A percentile compares a stretch with the other conserved stretches of the same genome.
These are phyloP conservation scores for Linnemannia hyalina DNA, from an alignment of 192 early-diverging fungal genomes.

Conservation along the genomic window DNA sequence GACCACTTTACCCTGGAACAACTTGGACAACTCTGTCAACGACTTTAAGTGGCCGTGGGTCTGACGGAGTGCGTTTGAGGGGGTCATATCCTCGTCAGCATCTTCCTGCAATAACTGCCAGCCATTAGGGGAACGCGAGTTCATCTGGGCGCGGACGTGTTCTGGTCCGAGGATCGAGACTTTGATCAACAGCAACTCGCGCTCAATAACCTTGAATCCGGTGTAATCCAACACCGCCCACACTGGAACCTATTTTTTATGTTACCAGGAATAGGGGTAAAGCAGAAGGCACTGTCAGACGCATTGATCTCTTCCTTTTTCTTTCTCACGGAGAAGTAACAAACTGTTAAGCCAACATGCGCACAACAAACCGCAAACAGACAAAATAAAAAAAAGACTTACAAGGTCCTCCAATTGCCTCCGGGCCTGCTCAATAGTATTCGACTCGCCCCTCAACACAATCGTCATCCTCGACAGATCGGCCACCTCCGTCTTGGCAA, in stretches of 20 bases:
- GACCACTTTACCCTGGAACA: conserved; percentile 90
- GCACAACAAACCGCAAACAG: neutral
- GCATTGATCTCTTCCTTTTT: neutral
- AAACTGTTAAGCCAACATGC: neutral
- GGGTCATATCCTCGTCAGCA: conserved; percentile 41
- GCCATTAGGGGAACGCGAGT: conserved; percentile 27
- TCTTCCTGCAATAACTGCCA: conserved; percentile 47
- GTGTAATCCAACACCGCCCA: conserved; percentile 99
- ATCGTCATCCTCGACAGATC: conserved; percentile 96
- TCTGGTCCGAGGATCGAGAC: conserved; percentile 85
- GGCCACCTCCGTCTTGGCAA: conserved; percentile 94
- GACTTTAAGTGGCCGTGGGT: conserved; percentile 78
- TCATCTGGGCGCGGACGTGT: conserved; percentile 68
- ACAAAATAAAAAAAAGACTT: conserved; percentile 28
- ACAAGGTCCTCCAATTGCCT: conserved; percentile 97
- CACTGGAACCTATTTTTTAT: conserved; percentile 75
- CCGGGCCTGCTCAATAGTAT: conserved; percentile 91
- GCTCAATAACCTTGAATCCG: conserved; percentile 86
- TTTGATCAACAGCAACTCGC: conserved; percentile 95
- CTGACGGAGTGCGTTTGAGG: conserved; percentile 64
- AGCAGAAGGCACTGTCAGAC: neutral
- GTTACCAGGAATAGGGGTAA: no score
- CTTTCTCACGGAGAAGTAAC: neutral
- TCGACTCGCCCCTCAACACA: conserved; percentile 88
- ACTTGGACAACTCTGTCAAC: conserved; percentile 82